phyloP scores from a whole-genome alignment of 179 eudicot species.

The Beta lomatogona region DNA sequence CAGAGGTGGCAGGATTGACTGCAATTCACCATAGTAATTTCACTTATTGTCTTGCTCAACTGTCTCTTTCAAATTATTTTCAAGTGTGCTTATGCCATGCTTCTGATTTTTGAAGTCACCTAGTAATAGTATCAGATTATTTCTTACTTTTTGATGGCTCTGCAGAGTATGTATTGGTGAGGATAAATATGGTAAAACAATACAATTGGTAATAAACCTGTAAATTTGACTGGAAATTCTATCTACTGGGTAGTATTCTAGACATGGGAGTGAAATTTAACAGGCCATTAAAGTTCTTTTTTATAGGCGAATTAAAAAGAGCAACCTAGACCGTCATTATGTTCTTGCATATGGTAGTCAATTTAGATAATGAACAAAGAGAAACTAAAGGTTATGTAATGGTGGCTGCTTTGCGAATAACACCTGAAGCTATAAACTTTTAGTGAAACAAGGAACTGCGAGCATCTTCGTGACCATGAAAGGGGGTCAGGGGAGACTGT shows the following conservation, averaged over 20 bases:
- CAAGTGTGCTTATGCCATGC: too few species aligned
- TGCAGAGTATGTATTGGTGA: background rate
- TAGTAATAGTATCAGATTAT: too few species aligned
- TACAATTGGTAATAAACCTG: background rate
- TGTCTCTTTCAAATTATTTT: too few species aligned
- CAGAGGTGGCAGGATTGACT: too few species aligned
- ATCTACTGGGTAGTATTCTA: background rate
- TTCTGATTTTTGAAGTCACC: too few species aligned
- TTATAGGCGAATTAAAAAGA: background rate
- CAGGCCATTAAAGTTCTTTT: background rate
- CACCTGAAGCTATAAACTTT: constrained; percentile 80
- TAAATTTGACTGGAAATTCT: background rate
- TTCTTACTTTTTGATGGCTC: background rate
- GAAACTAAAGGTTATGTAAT: constrained; percentile 83
- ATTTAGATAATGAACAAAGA: constrained; percentile 76
- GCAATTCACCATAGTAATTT: too few species aligned
- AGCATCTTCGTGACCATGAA: constrained; percentile 85
- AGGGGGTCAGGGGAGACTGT: constrained; percentile 70
- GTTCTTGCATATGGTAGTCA: constrained; percentile 67
- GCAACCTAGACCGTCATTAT: background rate
- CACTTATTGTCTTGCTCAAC: too few species aligned
- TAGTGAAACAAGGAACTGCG: constrained; percentile 83
- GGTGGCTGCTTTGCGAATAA: constrained; percentile 75
- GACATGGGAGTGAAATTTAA: background rate
- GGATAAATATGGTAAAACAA: background rate